Conservation (phyloP, 768 basidiomycete species). For the Candolleomyces efflorescens region DNA sequence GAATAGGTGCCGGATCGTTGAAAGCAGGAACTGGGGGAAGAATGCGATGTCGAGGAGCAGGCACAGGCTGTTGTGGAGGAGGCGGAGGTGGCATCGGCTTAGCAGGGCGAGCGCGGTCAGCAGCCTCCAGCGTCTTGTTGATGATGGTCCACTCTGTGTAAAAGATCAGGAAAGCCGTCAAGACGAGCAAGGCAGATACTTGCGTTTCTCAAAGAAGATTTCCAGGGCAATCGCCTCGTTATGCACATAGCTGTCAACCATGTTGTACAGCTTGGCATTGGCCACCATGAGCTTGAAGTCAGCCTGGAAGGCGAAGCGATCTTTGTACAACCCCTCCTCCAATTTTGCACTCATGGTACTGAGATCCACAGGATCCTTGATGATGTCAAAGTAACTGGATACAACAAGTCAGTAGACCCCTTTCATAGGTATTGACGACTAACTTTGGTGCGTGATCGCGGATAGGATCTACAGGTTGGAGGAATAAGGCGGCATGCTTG, state of each 20-base stretch:
- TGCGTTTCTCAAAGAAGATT: conserved; percentile 81
- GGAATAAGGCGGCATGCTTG: conserved; percentile 71
- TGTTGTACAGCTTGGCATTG: conserved; percentile 88
- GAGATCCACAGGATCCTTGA: conserved; percentile 94
- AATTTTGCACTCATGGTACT: conserved; percentile 85
- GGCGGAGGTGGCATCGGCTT: conserved; percentile 6
- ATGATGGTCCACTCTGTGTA: conserved; percentile 80
- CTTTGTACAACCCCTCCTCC: conserved; percentile 79
- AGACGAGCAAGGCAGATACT: background rate
- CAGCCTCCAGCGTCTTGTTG: conserved; percentile 75
- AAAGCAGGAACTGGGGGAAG: conserved; percentile 38
- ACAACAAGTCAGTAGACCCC: conserved; percentile 10
- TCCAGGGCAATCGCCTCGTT: conserved; percentile 75
- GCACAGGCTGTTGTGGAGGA: background rate
- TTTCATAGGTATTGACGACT: conserved; percentile 17
- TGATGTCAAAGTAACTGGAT: conserved; percentile 80
- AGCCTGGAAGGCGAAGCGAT: conserved; percentile 75
- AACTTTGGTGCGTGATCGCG: conserved; percentile 88
- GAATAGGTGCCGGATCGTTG: conserved; percentile 18
- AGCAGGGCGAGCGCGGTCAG: conserved; percentile 42
- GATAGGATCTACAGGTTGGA: conserved; percentile 94
- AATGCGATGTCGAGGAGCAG: conserved; percentile 23
- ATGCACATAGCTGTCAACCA: conserved; percentile 63
- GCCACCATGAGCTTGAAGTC: conserved; percentile 87
- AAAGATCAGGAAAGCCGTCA: background rate